phyloP scores from a whole-genome alignment of 2,329 filamentous ascomycete species.

The Stenocarpella maydis region DNA sequence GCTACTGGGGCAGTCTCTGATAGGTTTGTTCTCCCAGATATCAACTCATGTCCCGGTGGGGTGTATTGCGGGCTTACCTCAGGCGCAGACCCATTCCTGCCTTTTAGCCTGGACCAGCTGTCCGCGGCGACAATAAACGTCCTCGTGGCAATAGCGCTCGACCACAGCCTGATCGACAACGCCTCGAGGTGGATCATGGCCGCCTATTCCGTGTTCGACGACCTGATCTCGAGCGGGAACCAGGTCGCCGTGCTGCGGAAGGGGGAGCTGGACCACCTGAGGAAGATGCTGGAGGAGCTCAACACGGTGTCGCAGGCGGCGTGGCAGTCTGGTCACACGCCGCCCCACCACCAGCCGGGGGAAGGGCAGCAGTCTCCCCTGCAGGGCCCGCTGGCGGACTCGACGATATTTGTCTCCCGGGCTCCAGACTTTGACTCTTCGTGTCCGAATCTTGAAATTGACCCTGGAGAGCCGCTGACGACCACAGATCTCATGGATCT shows the following conservation, averaged over 20 bases:
- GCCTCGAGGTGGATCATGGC: slow-evolving; percentile 1
- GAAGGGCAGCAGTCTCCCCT: not conserved
- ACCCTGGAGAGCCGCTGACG: slow-evolving; percentile 48
- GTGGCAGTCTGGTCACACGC: not conserved
- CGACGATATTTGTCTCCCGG: slow-evolving; percentile 4
- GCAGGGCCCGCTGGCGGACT: not conserved
- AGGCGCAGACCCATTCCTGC: not conserved
- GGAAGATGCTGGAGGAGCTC: slow-evolving; percentile 17
- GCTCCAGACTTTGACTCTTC: not conserved
- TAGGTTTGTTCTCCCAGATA: slow-evolving; percentile 34
- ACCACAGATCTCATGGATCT: slow-evolving; percentile 57
- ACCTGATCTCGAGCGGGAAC: slow-evolving; percentile 5
- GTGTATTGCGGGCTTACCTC: not conserved
- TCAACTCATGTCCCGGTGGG: too few relatives aligned
- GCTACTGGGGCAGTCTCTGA: slow-evolving; percentile 29
- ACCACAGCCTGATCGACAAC: slow-evolving; percentile 4
- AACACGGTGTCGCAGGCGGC: not conserved
- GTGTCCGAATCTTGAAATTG: not conserved
- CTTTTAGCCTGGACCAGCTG: slow-evolving; percentile 12
- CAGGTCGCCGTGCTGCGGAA: slow-evolving; percentile 1
- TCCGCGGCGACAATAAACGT: slow-evolving; percentile 13
- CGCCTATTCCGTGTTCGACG: not conserved
- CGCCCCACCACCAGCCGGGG: slow-evolving; percentile 5
- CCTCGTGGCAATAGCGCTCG: slow-evolving; percentile 4
- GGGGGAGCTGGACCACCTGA: slow-evolving; percentile 1